Percentiles rank a stretch among this genome's conserved stretches.
Conservation (phyloP, 768 basidiomycete genomes). For the Phaeotremella skinneri region DNA sequence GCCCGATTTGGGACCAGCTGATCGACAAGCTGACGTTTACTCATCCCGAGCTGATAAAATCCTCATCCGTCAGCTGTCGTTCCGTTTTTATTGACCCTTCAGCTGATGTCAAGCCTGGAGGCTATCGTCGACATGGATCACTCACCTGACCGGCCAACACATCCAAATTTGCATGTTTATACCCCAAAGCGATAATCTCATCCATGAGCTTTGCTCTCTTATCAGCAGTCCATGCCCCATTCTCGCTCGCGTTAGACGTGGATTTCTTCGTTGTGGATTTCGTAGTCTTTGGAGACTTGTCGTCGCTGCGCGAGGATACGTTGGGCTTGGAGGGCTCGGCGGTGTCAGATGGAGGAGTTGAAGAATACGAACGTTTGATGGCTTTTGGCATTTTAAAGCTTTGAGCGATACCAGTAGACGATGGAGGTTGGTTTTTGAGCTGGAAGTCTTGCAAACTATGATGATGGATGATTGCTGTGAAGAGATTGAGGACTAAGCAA, state of each 20-base stretch:
- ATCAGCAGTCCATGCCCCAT: constrained; percentile 24
- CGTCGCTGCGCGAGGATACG: too few species aligned
- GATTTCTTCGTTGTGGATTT: background rate
- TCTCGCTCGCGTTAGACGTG: background rate
- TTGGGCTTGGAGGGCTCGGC: too few species aligned
- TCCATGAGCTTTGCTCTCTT: constrained; percentile 26
- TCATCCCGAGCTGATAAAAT: constrained; percentile 26
- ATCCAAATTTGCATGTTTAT: constrained; percentile 26
- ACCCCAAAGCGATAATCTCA: constrained; percentile 28
- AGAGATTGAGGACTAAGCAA: too few species aligned
- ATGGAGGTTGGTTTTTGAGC: too few species aligned
- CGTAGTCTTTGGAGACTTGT: too few species aligned
- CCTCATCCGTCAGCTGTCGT: too few species aligned
- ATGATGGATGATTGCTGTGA: too few species aligned
- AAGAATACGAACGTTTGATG: background rate
- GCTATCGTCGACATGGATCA: background rate
- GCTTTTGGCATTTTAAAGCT: background rate
- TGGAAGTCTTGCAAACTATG: too few species aligned
- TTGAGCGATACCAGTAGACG: background rate
- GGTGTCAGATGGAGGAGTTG: too few species aligned
- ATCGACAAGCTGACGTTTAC: constrained; percentile 33
- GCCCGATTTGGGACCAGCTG: constrained; percentile 28
- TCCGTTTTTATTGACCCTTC: background rate
- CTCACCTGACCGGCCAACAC: constrained; percentile 22
- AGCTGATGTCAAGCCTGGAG: too few species aligned